Percentiles rank a stretch among this genome's conserved stretches.
Evolutionary conservation across 2,329 filamentous ascomycete genomes (phyloP).

Genomic region (Aspergillus sp.): DNA sequence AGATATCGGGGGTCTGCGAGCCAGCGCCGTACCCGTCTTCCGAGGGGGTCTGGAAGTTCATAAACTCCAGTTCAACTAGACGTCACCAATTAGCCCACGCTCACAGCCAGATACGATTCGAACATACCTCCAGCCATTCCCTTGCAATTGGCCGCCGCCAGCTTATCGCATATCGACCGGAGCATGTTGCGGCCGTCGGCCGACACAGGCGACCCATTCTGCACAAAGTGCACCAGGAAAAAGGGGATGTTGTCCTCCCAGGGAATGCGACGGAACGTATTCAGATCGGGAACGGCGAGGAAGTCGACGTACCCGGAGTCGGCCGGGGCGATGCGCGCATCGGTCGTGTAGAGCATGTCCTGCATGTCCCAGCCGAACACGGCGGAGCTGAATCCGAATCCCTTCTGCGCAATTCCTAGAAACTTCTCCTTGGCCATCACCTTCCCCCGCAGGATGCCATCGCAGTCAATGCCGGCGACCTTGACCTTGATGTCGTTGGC

Average conservation of each 20-base stretch:
- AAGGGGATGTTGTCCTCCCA: conserved; percentile 86
- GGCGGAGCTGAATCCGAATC: conserved; percentile 89
- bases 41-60: conserved; percentile 29
- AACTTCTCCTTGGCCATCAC: conserved; percentile 92
- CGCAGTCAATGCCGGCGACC: conserved; percentile 79
- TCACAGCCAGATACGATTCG: too few species aligned
- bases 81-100: not conserved
- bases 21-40: conserved; percentile 56
- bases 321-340: conserved; percentile 74
- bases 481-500: conserved; percentile 75
- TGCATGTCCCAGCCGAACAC: conserved; percentile 98
- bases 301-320: conserved; percentile 86
- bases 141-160: conserved; percentile 65
- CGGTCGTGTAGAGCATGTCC: conserved; percentile 69
- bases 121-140: conserved; percentile 79
- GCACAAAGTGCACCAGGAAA: conserved; percentile 76
- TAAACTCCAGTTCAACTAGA: conserved; percentile 85
- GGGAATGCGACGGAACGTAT: conserved; percentile 74
- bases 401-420: conserved; percentile 69
- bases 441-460: conserved; percentile 83
- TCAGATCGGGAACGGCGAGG: conserved; percentile 74
- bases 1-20: conserved; percentile 76
- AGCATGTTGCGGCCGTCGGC: conserved; percentile 77
- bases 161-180: conserved; percentile 63
- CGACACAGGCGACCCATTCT: conserved; percentile 69